Evolutionary conservation across 352 stramenopile genomes (phyloP).

Genomic region (Pythium chondricola): DNA sequence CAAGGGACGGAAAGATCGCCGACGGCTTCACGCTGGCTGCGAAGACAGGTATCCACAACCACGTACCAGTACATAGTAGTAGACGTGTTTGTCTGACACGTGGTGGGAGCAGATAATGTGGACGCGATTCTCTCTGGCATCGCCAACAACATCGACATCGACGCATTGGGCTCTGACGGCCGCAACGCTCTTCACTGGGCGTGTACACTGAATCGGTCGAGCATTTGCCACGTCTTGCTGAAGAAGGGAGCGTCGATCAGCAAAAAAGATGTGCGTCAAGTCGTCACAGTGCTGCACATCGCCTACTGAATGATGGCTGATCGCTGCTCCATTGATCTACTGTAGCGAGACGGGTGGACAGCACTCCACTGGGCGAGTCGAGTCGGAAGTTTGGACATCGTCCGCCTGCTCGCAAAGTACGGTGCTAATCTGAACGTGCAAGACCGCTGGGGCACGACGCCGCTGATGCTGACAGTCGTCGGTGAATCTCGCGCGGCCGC

Average conservation of each 20-base stretch:
- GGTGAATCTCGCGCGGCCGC: constrained; percentile 55
- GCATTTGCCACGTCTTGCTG: constrained; percentile 74
- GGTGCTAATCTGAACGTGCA: constrained; percentile 66
- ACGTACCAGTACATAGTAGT: background rate
- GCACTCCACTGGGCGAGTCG: constrained; percentile 73
- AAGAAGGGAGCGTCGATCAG: constrained; percentile 75
- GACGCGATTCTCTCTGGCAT: constrained; percentile 66
- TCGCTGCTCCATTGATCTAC: background rate
- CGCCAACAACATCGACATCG: constrained; percentile 66
- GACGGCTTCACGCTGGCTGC: constrained; percentile 67
- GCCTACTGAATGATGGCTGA: background rate
- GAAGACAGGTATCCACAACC: constrained; percentile 34
- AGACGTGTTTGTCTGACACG: background rate
- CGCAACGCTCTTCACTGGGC: constrained; percentile 80
- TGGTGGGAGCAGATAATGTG: constrained; percentile 40
- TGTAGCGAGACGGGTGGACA: constrained; percentile 67
- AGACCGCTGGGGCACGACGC: constrained; percentile 71
- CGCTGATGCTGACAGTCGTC: constrained; percentile 73
- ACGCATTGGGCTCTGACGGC: constrained; percentile 64
- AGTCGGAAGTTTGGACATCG: constrained; percentile 65
- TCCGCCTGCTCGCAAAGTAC: constrained; percentile 72
- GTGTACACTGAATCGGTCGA: constrained; percentile 66
- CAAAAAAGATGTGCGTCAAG: constrained; percentile 57
- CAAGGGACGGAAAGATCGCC: constrained; percentile 35
- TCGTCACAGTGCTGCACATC: background rate